Base-by-base conservation (phyloP, 257 asterid genomes). In the Lycium barbarum region DNA sequence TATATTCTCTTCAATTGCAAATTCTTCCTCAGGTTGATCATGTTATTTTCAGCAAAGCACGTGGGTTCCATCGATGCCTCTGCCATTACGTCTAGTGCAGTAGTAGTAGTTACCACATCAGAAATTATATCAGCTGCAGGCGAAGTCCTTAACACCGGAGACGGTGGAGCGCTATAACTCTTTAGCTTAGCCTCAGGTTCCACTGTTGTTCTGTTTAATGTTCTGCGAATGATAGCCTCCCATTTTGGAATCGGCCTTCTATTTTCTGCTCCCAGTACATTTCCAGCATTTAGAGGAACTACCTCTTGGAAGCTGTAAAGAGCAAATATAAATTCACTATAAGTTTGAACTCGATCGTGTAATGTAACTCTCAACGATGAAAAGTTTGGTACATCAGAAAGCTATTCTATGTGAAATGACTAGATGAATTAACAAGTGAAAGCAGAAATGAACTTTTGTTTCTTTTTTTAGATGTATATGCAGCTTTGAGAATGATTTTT, bases 111-210 rank as follows among this genome's bases (percentile, higher is more conserved):
- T 86, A 88, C 98, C 43, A 92, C 96, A 87, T 76, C 97, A 51
- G 93, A 88, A 43, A 89, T 87, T 57, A 90, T 90, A 87, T 96
- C 95, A 80, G 91, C 98, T 38, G 90, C 67, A 58, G 93, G 93
- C 86, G 89, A 92, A 85, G 95, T 95, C 88, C 83, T 93, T 78
- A 98, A 89, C 17, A 91, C 96, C 1, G 99, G 99, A 86, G 98
- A 90, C 55, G 97, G 88, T 83, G 98, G 98, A 83, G 94, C 92
- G 74, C 97, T 96, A 88, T 84, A 93, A 94, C 97, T 91, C 90
- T 93, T 95, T 61, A 93, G 91, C 87, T 87, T 93, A 3, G 88
- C 90, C 17, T 15, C 83, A 5, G 94, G 91, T 45, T 91, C 95
- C 62, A 93, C 88, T 1, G 98, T 86, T 9, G 94, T 88, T 83